Evolutionary conservation across 305 asterid species (phyloP), one percentile per base, ranked within the genome.

Genomic region (Lippia alba): DNA sequence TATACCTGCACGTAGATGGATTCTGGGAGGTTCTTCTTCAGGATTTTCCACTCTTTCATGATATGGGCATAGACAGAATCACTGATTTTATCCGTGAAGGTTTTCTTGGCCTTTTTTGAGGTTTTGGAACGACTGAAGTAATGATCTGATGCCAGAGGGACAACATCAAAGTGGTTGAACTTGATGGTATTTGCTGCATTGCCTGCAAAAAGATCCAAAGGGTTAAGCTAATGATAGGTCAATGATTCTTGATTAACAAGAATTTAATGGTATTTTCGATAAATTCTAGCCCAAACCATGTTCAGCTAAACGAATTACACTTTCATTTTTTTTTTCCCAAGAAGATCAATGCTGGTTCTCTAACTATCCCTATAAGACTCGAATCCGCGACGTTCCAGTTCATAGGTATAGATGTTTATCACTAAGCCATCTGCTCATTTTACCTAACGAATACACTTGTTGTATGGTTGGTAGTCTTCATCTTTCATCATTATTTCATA

Each of bases 41-140:
- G 79, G 74, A 82, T 83, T 71, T 55, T 85, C 93, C 93, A 87
- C 57, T 87, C 90, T 62, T 74, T 80, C 84, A 80, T 78, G 53
- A 78, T 75, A 14, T 46, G 46, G 39, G 45, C 48, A 20, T 70
- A 50, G 18, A n/a, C 4, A 24, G 30, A 24, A 24, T 24, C 30
- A 24, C 41, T 61, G 8, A n/a, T 55, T 7, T 44, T 8, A 7
- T 63, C 39, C 1, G 1, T 46, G 70, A 69, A 59, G 3, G 6
- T 32, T 30, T 16, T 32, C 1, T 24, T 9, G 59, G 18, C 20
- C 4, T 24, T 24, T 24, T 24, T 24, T 24, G 30, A 24, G 30
- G 30, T 24, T 3, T 24, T 24, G 30, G 30, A 24, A 24, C 30
- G 30, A 24, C 41, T 61, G 8, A n/a, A 80, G 73, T 78, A 61